Evolutionary conservation across 2,329 filamentous ascomycete genomes (phyloP), one percentile per base, ranked within the genome.

Genomic region (Byssochlamys sp.): DNA sequence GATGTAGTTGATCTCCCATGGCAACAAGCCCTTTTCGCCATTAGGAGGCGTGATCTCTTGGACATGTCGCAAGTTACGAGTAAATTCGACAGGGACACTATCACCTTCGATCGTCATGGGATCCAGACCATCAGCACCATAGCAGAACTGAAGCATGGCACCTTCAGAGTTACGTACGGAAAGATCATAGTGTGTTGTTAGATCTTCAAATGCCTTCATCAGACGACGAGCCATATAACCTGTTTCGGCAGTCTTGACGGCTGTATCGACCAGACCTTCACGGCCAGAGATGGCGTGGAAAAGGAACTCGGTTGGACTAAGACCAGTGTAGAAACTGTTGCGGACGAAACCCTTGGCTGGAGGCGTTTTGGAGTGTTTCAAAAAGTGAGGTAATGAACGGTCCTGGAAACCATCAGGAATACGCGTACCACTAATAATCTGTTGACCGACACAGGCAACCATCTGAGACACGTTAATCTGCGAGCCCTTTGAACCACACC

Each of bases 391-490:
- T 55, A 99, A 75, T 57, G 88, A 96, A 66, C 94, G 85, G 72
- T 97, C 92, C 71, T 97, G 92, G 75, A 99, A 99, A 5, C 94
- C 94, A 74, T 99, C 90, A 50, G 90, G 84, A 33, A 99, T 91
- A 83, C 94, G 91, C 68, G 89, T 84, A 53, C 91, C 90, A 60
- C 89, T 89, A 67, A 99, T 97, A 83, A 97, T 96, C 66, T 99
- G 94, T 75, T 99, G 94, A 54, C 94, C 94, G 69, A 99, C 94
- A 59, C 91, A 85, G 58, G 94, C 92, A 70, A 97, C 89, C 94
- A 99, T 99, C 77, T 99, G 94, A 6, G 94, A 94, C 33, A 99
- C 94, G 79, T 99, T 99, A 78, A 99, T 95, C 66, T 90, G 88
- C 4, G 91, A 96, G 70, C 94, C 94, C 74, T 99, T 99, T 56